Percentiles rank a stretch among this genome's conserved stretches.
These are phyloP conservation scores for Phytophthora kernoviae DNA, from an alignment of 352 stramenopile species.

Conservation along the genomic window DNA sequence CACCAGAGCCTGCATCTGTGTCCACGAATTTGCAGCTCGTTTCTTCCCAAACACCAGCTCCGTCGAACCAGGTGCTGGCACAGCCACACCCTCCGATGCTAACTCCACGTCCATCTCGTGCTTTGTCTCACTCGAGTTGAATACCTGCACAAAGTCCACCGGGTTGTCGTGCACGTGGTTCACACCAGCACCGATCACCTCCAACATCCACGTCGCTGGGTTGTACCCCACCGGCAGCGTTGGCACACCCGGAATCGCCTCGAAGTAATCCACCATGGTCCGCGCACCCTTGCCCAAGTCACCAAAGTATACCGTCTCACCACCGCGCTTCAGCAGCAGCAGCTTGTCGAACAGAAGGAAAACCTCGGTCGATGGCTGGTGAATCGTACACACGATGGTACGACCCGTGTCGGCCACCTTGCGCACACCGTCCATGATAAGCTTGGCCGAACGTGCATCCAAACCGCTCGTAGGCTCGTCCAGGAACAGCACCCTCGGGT, in stretches of 20 bases:
- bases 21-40: conserved; percentile 30
- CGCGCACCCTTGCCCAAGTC: conserved; percentile 59
- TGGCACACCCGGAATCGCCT: conserved; percentile 62
- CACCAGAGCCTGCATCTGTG: conserved; percentile 38
- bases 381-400: conserved; percentile 91
- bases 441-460: conserved; percentile 55
- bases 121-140: conserved; percentile 22
- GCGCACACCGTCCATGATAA: conserved; percentile 78
- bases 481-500: conserved; percentile 78
- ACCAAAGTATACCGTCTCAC: conserved; percentile 83
- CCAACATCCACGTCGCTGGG: conserved; percentile 91
- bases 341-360: conserved; percentile 88
- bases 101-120: conserved; percentile 21
- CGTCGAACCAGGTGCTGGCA: conserved; percentile 4
- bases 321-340: conserved; percentile 85
- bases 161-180: conserved; percentile 7
- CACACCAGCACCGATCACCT: conserved; percentile 46
- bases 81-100: conserved; percentile 14
- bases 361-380: conserved; percentile 87
- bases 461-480: conserved; percentile 66
- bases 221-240: conserved; percentile 70
- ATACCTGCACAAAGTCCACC: conserved; percentile 30
- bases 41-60: conserved; percentile 42
- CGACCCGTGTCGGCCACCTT: conserved; percentile 61
- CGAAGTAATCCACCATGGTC: conserved; percentile 65